A percentile compares a stretch with the other conserved stretches of the same genome.
These are phyloP conservation scores for Chytriomyces sp. DNA, from an alignment of 192 early-diverging fungal genomes.

Conservation along the genomic window DNA sequence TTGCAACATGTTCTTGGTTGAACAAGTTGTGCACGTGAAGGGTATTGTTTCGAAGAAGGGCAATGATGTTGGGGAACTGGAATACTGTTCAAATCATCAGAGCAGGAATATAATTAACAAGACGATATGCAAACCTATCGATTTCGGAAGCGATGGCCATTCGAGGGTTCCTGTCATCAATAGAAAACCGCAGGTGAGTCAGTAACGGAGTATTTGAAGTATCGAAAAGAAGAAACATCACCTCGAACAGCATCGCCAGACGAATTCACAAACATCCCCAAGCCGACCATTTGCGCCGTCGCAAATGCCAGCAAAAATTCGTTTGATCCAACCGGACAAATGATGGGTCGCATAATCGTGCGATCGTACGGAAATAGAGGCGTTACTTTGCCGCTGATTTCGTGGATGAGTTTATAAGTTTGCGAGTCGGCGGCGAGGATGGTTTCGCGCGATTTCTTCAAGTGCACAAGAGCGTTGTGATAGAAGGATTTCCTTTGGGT, in stretches of 20 bases:
- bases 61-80: constrained; percentile 77
- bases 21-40: constrained; percentile 80
- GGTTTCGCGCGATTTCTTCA: constrained; percentile 57
- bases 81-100: constrained; percentile 50
- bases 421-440: constrained; percentile 74
- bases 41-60: constrained; percentile 67
- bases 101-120: no score
- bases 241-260: constrained; percentile 76
- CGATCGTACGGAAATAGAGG: constrained; percentile 62
- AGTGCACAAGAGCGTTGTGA: constrained; percentile 64
- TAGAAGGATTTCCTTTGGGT: constrained; percentile 67
- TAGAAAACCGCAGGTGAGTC: no score
- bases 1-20: constrained; percentile 68
- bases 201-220: no score
- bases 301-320: constrained; percentile 77
- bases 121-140: constrained; percentile 50
- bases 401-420: constrained; percentile 73
- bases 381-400: constrained; percentile 45
- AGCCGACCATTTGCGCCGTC: constrained; percentile 47
- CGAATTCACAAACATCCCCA: constrained; percentile 76
- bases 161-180: constrained; percentile 54
- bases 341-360: constrained; percentile 59
- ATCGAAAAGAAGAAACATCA: constrained; percentile 61
- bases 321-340: constrained; percentile 60
- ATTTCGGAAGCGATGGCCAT: constrained; percentile 58